These are phyloP conservation scores for Amaranthus cruentus DNA, from an alignment of 148 eudicot species.

Conservation along the genomic window DNA sequence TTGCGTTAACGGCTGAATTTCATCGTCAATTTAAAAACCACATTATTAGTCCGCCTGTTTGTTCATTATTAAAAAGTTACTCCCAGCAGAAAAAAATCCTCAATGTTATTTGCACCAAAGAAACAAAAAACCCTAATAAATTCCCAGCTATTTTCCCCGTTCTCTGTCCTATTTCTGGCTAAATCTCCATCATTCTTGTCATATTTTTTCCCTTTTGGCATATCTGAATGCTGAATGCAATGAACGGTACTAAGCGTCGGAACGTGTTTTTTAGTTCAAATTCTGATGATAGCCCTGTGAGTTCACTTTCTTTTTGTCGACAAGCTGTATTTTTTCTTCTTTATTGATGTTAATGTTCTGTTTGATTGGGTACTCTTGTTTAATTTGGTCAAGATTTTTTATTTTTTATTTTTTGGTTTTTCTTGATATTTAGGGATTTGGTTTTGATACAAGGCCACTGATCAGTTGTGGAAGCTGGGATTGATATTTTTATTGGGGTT, in stretches of 20 bases:
- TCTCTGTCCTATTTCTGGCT: neutral
- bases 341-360: neutral
- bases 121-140: slow-evolving; percentile 17
- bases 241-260: slow-evolving; percentile 45
- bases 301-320: slow-evolving; percentile 3
- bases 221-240: neutral
- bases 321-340: neutral
- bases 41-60: neutral
- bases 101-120: slow-evolving; percentile 9
- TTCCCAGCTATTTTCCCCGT: neutral
- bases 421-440: neutral
- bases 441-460: too few relatives aligned
- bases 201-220: neutral
- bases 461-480: too few relatives aligned
- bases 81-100: neutral
- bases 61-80: too few relatives aligned
- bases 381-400: neutral
- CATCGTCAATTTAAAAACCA: too few relatives aligned
- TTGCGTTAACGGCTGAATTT: neutral
- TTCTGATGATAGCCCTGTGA: slow-evolving; percentile 33
- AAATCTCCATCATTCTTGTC: slow-evolving; percentile 11
- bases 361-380: neutral
- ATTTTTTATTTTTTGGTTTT: neutral
- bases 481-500: too few relatives aligned
- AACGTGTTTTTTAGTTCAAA: slow-evolving; percentile 31